Evolutionary conservation across 1,139 yeast species (phyloP), one percentile per base, ranked within the genome.

Genomic region (Yamadazyma dendronema): DNA sequence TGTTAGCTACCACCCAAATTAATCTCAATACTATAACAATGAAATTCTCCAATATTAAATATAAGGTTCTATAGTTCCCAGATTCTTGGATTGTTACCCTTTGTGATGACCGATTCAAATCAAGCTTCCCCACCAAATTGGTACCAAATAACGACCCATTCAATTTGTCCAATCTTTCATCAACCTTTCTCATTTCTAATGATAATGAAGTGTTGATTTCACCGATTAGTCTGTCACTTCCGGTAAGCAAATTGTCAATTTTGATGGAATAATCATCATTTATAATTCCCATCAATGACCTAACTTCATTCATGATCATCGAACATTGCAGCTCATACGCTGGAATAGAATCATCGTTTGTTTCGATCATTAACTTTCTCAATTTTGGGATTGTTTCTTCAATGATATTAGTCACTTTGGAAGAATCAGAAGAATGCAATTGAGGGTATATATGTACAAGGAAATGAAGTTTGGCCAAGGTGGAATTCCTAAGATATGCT

Each of bases 161-260:
- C 35, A 82, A 62, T 32, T 71, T 72, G 42, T 84, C 95, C 19
- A 82, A 64, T 35, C 80, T 72, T 53, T 86, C 95, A 35, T 76
- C 76, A n/a, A 85, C 65, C 44, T 80, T 77, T 39, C 95, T 67
- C 29, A 86, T 64, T 49, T 85, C 87, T 37, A 87, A 62, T 22
- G 89, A 78, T 36, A 87, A 63, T 1, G 94, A 83, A 0, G 96
- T 88, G 57, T 84, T 86, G 42, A 88, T 83, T 53, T 86, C 95
- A 46, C 92, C 85, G 40, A 84, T 76, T 16, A 86, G 74, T 44
- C 95, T 68, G 57, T 88, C 96, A 38, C 90, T 80, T 31, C 75
- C 70, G 16, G 84, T 78, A 29, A 88, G 66, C 39, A 87, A 60
- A 30, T 77, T 77, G 51, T 88, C 96, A 35, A 83, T 72, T 35